Conservation (phyloP, 192 early-diverging fungal species). For the Podila clonocystis region DNA sequence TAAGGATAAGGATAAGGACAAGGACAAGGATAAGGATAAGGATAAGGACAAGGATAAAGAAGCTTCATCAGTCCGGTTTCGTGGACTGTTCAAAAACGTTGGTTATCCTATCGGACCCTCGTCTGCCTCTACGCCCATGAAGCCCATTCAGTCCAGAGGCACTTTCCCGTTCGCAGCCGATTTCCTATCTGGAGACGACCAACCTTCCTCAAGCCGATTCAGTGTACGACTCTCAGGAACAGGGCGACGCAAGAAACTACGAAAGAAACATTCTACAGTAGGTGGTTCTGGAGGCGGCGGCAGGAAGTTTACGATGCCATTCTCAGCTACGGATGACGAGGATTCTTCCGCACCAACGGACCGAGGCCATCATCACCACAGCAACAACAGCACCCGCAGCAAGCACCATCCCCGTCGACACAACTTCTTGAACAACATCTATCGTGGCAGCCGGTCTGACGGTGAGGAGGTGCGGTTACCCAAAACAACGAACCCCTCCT, state of each 20-base stretch:
- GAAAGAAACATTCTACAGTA: constrained; percentile 17
- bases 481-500: neutral
- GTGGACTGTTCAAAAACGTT: constrained; percentile 35
- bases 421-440: constrained; percentile 8
- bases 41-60: constrained; percentile 30
- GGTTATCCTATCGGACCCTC: constrained; percentile 9
- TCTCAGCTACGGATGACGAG: constrained; percentile 33
- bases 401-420: neutral
- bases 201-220: constrained; percentile 20
- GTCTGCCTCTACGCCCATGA: constrained; percentile 4
- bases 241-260: constrained; percentile 23
- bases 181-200: constrained; percentile 45
- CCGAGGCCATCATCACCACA: neutral
- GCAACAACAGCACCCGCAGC: neutral
- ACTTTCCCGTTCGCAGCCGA: constrained; percentile 19
- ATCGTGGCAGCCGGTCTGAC: constrained; percentile 24
- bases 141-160: constrained; percentile 7
- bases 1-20: constrained; percentile 33
- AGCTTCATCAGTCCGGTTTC: constrained; percentile 24
- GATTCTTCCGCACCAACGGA: constrained; percentile 17
- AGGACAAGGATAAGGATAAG: constrained; percentile 19
- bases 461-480: constrained; percentile 6
- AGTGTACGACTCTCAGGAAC: constrained; percentile 11
- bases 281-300: constrained; percentile 1
- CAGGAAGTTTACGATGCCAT: neutral